phyloP scores from a whole-genome alignment of 441 rosid species.

The Eutrema salsugineum region DNA sequence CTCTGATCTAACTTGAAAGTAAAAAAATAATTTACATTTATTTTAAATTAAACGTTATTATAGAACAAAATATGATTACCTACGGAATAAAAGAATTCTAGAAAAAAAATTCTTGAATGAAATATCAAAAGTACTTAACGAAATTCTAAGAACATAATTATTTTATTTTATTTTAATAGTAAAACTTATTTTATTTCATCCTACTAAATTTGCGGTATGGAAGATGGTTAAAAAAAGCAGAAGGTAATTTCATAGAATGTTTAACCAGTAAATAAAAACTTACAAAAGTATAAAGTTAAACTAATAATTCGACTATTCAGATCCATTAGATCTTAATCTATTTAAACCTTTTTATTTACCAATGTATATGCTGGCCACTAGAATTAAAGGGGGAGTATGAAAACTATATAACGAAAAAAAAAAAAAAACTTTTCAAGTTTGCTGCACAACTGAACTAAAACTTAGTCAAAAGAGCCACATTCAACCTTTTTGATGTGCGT shows the following conservation, averaged over 20 bases:
- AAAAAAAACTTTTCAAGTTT: not conserved
- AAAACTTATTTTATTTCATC: not conserved
- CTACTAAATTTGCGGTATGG: not conserved
- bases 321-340: not conserved
- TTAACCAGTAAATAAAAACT: not conserved
- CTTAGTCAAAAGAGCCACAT: conserved; percentile 15
- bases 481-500: not conserved
- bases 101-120: not conserved
- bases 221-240: not conserved
- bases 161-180: too few species aligned
- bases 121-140: not conserved
- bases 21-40: not conserved
- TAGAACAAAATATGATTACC: not conserved
- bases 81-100: not conserved
- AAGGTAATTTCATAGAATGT: not conserved
- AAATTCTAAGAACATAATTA: too few species aligned
- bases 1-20: not conserved
- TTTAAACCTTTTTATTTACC: not conserved
- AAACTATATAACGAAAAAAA: too few species aligned
- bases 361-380: not conserved
- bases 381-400: not conserved
- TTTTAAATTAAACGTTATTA: not conserved
- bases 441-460: not conserved
- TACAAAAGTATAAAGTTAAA: not conserved
- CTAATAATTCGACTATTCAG: not conserved